Evolutionary conservation across 352 stramenopile genomes (phyloP).

Genomic region (Blastocystis sp.): DNA sequence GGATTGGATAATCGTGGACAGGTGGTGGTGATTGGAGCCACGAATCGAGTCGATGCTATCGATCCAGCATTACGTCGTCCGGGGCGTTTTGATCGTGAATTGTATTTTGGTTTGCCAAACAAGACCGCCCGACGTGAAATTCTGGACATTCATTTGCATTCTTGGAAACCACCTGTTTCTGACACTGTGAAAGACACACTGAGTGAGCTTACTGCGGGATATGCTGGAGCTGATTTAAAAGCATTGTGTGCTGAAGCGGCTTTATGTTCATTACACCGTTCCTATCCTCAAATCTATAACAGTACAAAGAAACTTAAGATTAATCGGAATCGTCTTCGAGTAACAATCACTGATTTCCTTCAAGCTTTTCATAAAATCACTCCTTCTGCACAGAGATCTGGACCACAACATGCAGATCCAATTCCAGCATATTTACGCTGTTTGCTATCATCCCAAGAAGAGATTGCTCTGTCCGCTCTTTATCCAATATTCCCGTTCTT

Average conservation of each 20-base stretch:
- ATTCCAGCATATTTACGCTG: conserved; percentile 75
- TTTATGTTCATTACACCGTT: conserved; percentile 80
- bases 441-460: conserved; percentile 72
- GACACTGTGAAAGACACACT: conserved; percentile 77
- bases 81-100: conserved; percentile 85
- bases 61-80: conserved; percentile 89
- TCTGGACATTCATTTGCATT: conserved; percentile 81
- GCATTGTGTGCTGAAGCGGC: conserved; percentile 83
- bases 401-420: conserved; percentile 76
- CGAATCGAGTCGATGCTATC: conserved; percentile 90
- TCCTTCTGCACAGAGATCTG: conserved; percentile 70
- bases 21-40: conserved; percentile 95
- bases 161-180: conserved; percentile 79
- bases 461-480: conserved; percentile 71
- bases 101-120: conserved; percentile 84
- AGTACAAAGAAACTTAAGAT: conserved; percentile 78
- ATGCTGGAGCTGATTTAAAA: conserved; percentile 86
- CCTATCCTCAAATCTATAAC: conserved; percentile 84
- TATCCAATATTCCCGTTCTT: conserved; percentile 69
- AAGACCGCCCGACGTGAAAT: conserved; percentile 80
- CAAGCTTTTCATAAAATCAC: conserved; percentile 76
- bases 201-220: conserved; percentile 80
- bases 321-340: conserved; percentile 76
- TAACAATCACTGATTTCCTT: conserved; percentile 79
- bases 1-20: conserved; percentile 73